Evolutionary conservation across 768 basidiomycete species (phyloP), one percentile per base, ranked within the genome.

Genomic region (Tulasnella sp.): DNA sequence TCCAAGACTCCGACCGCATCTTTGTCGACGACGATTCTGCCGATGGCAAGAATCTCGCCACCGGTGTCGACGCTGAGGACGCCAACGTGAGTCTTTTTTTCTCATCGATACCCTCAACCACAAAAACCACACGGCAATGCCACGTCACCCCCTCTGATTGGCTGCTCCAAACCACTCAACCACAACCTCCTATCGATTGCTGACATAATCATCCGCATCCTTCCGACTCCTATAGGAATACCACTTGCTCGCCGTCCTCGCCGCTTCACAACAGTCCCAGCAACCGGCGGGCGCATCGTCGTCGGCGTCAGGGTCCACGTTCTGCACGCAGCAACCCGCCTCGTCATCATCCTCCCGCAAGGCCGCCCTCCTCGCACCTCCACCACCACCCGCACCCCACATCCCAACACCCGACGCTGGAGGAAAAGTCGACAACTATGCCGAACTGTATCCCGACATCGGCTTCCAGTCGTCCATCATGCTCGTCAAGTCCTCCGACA

Each of bases 381-480:
- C 81, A 81, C 87, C 84, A 44, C 86, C 86, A 28, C 89, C 89
- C 78, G 88, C 90, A 77, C 93, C 92, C 0, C 94, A 90, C 86
- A 99, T 99, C 83, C 98, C 98, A 3, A 97, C 94, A 4, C 97
- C 98, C 0, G 96, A 96, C 85, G 94, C 94, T 0, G 93, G 92
- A 11, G 94, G 95, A 74, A 82, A 94, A 83, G 92, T 94, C 79
- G 89, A 90, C 42, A 92, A 96, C 83, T 97, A 95, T 85, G 90
- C 90, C 16, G 89, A 92, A 11, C 88, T 96, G 44, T 98, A 98
- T 84, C 91, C 91, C 11, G 80, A 89, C 22, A 87, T 87, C 41
- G 87, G 87, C 77, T 98, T 94, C 93, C 89, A 88, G 81, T 95
- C 98, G 83, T 93, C 97, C 1, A 85, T 88, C 28, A 89, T 92